These are phyloP conservation scores for Gryganskiella cystojenkinii DNA, from an alignment of 192 early-diverging fungal genomes.

Conservation along the genomic window DNA sequence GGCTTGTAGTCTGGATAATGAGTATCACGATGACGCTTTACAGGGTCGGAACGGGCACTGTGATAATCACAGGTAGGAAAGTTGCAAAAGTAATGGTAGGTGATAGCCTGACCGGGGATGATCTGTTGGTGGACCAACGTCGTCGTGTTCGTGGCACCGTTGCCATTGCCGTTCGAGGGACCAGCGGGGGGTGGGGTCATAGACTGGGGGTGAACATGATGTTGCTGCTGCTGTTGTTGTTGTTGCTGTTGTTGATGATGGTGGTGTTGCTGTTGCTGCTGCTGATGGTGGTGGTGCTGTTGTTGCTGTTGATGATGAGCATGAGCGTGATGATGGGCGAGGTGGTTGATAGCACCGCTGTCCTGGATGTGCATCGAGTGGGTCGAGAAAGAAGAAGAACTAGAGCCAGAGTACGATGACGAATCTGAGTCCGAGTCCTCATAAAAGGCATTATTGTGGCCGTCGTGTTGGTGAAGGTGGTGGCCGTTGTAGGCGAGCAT, in stretches of 20 bases:
- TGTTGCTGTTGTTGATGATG: constrained; percentile 9
- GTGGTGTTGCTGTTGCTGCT: not conserved
- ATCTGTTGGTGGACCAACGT: constrained; percentile 1
- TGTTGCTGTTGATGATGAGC: not conserved
- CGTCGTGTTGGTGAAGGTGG: constrained; percentile 22
- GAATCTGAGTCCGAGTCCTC: constrained; percentile 50
- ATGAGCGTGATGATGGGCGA: constrained; percentile 1
- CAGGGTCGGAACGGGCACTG: constrained; percentile 49
- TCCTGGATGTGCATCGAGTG: constrained; percentile 6
- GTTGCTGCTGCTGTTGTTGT: too few species aligned
- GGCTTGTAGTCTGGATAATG: constrained; percentile 53
- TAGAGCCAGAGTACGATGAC: constrained; percentile 37
- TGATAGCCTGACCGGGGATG: constrained; percentile 23
- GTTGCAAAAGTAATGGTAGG: constrained; percentile 53
- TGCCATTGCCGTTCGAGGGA: too few species aligned
- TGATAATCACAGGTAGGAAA: constrained; percentile 50
- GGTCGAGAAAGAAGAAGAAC: constrained; percentile 34
- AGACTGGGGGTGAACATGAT: too few species aligned
- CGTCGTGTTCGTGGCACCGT: not conserved
- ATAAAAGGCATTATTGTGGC: constrained; percentile 8
- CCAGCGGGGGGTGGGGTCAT: too few species aligned
- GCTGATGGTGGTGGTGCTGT: constrained; percentile 6
- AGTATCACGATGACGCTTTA: constrained; percentile 46
- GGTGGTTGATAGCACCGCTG: constrained; percentile 3
- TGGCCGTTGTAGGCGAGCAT: constrained; percentile 43